Percentiles rank a stretch among this genome's conserved stretches.
phyloP scores from a whole-genome alignment of 2,329 filamentous ascomycete species.

The Trichophyton schoenleinii region DNA sequence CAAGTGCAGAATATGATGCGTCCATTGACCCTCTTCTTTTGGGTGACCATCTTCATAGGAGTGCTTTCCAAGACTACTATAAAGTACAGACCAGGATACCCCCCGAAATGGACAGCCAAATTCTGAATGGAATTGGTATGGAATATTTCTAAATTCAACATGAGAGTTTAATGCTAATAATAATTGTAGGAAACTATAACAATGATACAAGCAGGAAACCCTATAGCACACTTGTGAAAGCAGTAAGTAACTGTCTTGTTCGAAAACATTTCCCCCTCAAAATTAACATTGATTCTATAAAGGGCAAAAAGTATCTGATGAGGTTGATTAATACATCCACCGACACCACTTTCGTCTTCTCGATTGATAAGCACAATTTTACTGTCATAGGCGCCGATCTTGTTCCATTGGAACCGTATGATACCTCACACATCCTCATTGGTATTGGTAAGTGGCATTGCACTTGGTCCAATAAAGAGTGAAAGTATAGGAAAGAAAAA shows the following conservation, averaged over 20 bases:
- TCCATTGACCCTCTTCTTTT: conserved; percentile 4
- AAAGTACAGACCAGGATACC: neutral
- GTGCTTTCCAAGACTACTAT: conserved; percentile 5
- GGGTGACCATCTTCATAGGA: conserved; percentile 1
- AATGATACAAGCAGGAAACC: neutral
- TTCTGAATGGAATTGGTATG: conserved; percentile 14
- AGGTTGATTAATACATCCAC: conserved; percentile 30
- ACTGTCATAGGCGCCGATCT: conserved; percentile 46
- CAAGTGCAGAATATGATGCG: conserved; percentile 27
- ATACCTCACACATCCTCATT: conserved; percentile 32
- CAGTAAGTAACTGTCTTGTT: neutral
- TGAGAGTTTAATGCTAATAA: neutral
- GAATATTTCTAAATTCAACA: neutral
- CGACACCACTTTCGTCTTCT: conserved; percentile 41
- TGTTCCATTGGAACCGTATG: conserved; percentile 45
- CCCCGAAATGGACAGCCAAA: conserved; percentile 16
- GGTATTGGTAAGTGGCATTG: neutral
- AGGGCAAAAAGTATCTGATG: conserved; percentile 24
- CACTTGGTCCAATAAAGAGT: neutral
- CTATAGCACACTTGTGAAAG: conserved; percentile 8
- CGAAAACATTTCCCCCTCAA: neutral
- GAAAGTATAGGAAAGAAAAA: neutral
- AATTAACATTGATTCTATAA: neutral
- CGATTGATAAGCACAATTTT: conserved; percentile 41
- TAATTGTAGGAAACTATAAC: conserved; percentile 2